Percentiles rank a stretch among this genome's conserved stretches.
Conservation (phyloP, 2,329 filamentous ascomycete genomes). For the Botrytis squamosa region DNA sequence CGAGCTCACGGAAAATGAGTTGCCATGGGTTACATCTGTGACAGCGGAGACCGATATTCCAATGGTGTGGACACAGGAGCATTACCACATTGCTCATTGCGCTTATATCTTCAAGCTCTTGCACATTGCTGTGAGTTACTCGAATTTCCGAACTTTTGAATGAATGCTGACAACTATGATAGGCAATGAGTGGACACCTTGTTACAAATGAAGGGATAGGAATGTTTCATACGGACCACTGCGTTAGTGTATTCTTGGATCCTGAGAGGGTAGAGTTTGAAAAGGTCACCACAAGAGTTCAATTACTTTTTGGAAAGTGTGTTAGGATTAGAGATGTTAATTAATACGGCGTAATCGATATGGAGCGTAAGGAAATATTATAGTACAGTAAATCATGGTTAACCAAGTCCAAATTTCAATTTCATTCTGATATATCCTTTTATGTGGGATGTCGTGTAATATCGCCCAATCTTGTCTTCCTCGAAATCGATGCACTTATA, state of each 20-base stretch:
- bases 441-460: neutral
- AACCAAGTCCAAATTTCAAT: neutral
- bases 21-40: neutral
- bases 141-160: neutral
- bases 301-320: constrained; percentile 6
- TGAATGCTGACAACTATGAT: neutral
- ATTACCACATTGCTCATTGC: neutral
- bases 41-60: neutral
- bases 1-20: neutral
- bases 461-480: neutral
- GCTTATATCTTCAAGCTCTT: neutral
- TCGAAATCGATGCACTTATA: neutral
- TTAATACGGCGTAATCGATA: neutral
- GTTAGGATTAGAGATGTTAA: neutral
- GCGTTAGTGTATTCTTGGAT: neutral
- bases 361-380: neutral
- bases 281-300: neutral
- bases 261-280: neutral
- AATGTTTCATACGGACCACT: neutral
- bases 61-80: constrained; percentile 1
- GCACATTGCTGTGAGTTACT: neutral
- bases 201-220: constrained; percentile 1
- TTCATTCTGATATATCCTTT: neutral
- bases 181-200: constrained; percentile 9
- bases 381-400: neutral